Conservation (phyloP, 2,329 filamentous ascomycete species). For the Exophiala sp. region DNA sequence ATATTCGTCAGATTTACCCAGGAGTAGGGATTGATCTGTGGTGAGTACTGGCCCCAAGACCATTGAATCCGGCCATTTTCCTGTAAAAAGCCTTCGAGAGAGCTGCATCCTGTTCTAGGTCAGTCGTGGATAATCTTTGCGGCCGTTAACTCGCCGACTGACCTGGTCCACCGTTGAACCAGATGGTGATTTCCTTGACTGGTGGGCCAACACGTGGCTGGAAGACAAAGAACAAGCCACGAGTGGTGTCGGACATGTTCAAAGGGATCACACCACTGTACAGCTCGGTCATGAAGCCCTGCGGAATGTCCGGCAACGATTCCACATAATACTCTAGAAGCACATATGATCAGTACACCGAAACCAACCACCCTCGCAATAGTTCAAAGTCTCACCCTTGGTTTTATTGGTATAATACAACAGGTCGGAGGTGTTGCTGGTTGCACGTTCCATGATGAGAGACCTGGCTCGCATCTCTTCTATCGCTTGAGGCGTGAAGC, state of each 20-base stretch:
- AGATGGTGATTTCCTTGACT: conserved; percentile 26
- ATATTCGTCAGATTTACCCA: conserved; percentile 43
- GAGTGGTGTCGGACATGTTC: conserved; percentile 18
- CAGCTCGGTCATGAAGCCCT: conserved; percentile 23
- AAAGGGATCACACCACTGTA: conserved; percentile 22
- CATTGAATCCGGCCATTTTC: conserved; percentile 35
- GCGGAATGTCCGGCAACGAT: conserved; percentile 19
- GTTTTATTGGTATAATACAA: conserved; percentile 19
- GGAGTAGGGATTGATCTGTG: conserved; percentile 30
- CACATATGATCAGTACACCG: background rate
- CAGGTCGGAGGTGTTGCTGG: background rate
- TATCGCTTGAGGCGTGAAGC: conserved; percentile 14
- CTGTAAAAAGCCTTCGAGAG: conserved; percentile 33
- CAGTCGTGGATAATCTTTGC: background rate
- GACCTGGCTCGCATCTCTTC: conserved; percentile 13
- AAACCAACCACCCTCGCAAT: background rate
- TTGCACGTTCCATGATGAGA: conserved; percentile 5
- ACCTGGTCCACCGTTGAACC: conserved; percentile 29
- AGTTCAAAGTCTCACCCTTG: conserved; percentile 9
- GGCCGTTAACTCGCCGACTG: background rate
- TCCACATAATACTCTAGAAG: conserved; percentile 21
- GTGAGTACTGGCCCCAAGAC: conserved; percentile 28
- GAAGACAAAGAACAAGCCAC: conserved; percentile 24
- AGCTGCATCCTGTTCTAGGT: conserved; percentile 17
- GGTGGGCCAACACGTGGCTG: conserved; percentile 25